These are phyloP conservation scores for Aspergillus carlsbadensis DNA, from an alignment of 495 filamentous ascomycete species.

Conservation along the genomic window DNA sequence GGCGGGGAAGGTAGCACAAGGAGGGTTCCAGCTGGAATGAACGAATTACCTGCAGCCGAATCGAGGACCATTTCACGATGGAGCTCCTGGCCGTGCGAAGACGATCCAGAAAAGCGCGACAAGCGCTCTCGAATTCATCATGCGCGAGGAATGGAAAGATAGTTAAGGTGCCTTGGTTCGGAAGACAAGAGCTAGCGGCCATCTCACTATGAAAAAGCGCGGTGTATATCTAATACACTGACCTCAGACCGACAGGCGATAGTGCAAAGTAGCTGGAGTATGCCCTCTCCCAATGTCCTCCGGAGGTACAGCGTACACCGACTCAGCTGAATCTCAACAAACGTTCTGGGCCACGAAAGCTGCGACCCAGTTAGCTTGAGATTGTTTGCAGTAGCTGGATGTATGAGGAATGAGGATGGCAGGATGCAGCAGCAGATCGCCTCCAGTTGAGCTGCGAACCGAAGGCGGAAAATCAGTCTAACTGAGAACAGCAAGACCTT, in stretches of 20 bases:
- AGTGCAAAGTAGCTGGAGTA: slow-evolving; percentile 6
- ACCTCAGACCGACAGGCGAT: slow-evolving; percentile 15
- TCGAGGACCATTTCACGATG: slow-evolving; percentile 25
- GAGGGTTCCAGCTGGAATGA: background rate
- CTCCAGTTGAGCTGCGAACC: background rate
- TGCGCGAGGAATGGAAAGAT: slow-evolving; percentile 54
- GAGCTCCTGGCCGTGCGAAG: slow-evolving; percentile 34
- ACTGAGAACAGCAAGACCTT: background rate
- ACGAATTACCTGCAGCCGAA: slow-evolving; percentile 32
- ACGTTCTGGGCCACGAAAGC: slow-evolving; percentile 3
- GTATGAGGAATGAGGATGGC: background rate
- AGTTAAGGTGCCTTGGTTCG: slow-evolving; percentile 19
- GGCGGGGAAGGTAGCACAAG: slow-evolving; percentile 2
- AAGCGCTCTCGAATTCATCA: slow-evolving; percentile 60
- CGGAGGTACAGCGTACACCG: slow-evolving; percentile 17
- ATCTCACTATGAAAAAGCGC: slow-evolving; percentile 26
- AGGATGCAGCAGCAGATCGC: background rate
- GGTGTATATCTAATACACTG: slow-evolving; percentile 12
- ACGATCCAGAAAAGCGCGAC: slow-evolving; percentile 55
- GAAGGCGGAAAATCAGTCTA: slow-evolving; percentile 10
- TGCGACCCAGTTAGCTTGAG: background rate
- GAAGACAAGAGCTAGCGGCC: slow-evolving; percentile 8
- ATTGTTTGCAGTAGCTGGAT: slow-evolving; percentile 13
- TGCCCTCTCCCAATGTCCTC: slow-evolving; percentile 7
- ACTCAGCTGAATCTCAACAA: slow-evolving; percentile 4